Evolutionary conservation across 495 filamentous ascomycete genomes (phyloP), one percentile per base, ranked within the genome.

Genomic region (Penicillium manginii): DNA sequence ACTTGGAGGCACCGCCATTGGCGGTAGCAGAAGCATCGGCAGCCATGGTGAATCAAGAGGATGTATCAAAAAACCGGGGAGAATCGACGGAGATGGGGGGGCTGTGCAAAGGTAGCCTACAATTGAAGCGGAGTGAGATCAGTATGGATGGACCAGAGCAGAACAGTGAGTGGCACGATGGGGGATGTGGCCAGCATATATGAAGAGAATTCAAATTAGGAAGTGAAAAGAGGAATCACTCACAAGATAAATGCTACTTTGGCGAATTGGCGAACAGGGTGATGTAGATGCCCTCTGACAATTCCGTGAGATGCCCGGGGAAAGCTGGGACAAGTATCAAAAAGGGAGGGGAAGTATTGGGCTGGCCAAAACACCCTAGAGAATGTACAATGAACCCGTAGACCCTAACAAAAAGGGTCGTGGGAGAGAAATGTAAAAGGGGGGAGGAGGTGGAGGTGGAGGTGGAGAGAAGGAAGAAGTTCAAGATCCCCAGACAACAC

Each of bases 11-110:
- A 42, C 71, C 72, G 47, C 72, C 71, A 49, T 76, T 81, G 53
- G 71, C 65, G 52, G 72, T 65, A 45, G 65, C 69, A 47, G 75
- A 64, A 26, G 68, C 55, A 66, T 84, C 77, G 43, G 81, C 66
- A 64, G 80, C 72, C 81, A 83, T 84, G 53, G 51, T 70, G 68
- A 61, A 52, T 52, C 43, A 35, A 50, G 51, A 54, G 39, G 50
- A 56, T 54, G 48, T 52, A 45, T 29, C 29, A 29, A 55, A 29
- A 52, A 52, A 23, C 18, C 47, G 40, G 42, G 40, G 29, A 31
- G 50, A 50, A 21, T 54, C 50, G 47, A 37, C 32, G 37, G 50
- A 33, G 52, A 50, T 35, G 14, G 49, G 54, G 40, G 52, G 54
- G 40, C 55, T 50, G 52, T 46, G 59, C 45, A 55, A 54, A 56